Conservation (phyloP, 768 basidiomycete genomes). For the Daedaleopsis sinensis region DNA sequence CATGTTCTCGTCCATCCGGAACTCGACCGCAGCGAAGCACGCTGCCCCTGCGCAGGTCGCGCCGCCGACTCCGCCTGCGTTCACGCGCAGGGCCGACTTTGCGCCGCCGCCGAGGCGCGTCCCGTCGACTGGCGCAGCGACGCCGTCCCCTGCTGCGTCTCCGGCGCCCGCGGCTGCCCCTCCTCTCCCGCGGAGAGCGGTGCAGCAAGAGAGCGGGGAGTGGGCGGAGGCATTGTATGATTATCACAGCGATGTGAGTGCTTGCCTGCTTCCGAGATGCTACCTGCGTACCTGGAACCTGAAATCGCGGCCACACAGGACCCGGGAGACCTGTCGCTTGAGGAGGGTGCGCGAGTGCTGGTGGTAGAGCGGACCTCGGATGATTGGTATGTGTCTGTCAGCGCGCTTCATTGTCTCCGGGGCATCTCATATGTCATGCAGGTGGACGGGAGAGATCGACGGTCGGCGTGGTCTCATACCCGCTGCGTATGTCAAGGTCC, state of each 20-base stretch:
- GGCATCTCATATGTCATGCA: slow-evolving; percentile 2
- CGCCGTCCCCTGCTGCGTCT: slow-evolving; percentile 12
- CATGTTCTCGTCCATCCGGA: slow-evolving; percentile 49
- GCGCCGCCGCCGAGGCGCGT: slow-evolving; percentile 57
- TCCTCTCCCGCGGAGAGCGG: slow-evolving; percentile 35
- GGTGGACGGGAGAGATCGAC: slow-evolving; percentile 34
- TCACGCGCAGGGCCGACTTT: slow-evolving; percentile 48
- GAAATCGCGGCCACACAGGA: slow-evolving; percentile 47
- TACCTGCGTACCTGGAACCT: background rate
- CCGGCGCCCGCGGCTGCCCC: slow-evolving; percentile 20
- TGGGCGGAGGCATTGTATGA: slow-evolving; percentile 84
- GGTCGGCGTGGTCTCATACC: slow-evolving; percentile 32
- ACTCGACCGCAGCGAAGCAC: slow-evolving; percentile 44
- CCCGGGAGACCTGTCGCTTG: slow-evolving; percentile 63
- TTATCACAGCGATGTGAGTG: slow-evolving; percentile 63
- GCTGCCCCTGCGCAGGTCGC: slow-evolving; percentile 39
- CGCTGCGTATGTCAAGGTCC: slow-evolving; percentile 32
- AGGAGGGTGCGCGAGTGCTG: slow-evolving; percentile 58
- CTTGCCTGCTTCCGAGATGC: background rate
- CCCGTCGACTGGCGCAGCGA: slow-evolving; percentile 22
- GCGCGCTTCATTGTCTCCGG: background rate
- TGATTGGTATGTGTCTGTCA: slow-evolving; percentile 61
- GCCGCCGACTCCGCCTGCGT: slow-evolving; percentile 42
- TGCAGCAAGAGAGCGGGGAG: slow-evolving; percentile 52
- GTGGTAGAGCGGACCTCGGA: slow-evolving; percentile 69